Evolutionary conservation across 768 basidiomycete genomes (phyloP).

Genomic region (Cystobasidium onofrii): DNA sequence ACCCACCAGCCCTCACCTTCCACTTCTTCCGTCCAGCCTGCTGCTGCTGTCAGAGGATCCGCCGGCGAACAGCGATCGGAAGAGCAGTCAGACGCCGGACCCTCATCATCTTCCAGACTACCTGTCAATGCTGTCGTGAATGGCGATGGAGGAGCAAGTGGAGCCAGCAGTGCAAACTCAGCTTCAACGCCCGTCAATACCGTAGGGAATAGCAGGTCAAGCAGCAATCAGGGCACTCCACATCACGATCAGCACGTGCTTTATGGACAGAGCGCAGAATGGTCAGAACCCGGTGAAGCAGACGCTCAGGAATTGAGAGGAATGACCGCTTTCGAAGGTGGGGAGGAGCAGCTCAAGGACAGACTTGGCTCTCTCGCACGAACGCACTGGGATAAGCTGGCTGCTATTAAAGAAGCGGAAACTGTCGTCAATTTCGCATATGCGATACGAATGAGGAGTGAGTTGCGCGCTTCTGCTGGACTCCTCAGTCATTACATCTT

Average conservation of each 20-base stretch:
- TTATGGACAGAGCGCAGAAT: neutral
- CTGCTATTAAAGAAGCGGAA: slow-evolving; percentile 22
- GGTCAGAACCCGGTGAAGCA: slow-evolving; percentile 24
- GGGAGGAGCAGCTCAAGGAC: slow-evolving; percentile 15
- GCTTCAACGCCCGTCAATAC: no score
- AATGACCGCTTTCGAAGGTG: slow-evolving; percentile 27
- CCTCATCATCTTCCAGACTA: neutral
- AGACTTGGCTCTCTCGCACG: neutral
- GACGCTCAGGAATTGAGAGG: slow-evolving; percentile 26
- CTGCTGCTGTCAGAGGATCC: neutral
- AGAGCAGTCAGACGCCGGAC: neutral
- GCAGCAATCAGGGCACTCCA: neutral
- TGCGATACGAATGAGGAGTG: slow-evolving; percentile 29
- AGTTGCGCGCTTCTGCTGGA: neutral
- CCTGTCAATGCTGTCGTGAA: neutral
- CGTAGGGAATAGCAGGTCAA: neutral
- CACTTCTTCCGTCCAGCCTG: neutral
- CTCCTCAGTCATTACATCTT: neutral
- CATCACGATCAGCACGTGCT: slow-evolving; percentile 1
- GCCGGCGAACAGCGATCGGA: neutral
- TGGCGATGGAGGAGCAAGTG: no score
- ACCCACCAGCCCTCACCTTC: neutral
- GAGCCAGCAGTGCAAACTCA: no score
- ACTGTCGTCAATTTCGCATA: slow-evolving; percentile 28
- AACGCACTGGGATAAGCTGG: slow-evolving; percentile 20